Percentiles rank a stretch among this genome's conserved stretches.
phyloP scores from a whole-genome alignment of 257 asterid genomes.

The Asclepias syriaca region DNA sequence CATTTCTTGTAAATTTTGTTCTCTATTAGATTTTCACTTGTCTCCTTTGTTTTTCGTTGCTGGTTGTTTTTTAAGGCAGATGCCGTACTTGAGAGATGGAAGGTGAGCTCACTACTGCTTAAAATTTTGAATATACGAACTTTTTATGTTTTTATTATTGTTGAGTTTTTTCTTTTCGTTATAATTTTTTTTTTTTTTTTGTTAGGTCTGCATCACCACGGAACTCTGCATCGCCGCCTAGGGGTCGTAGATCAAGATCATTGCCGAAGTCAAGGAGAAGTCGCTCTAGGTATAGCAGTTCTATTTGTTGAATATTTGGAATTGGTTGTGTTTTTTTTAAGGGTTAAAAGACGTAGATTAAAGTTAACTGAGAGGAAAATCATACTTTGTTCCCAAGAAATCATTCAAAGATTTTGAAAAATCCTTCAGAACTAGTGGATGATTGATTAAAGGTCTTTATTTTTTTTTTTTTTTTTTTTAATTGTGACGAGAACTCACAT shows the following conservation, averaged over 20 bases:
- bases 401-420: not conserved
- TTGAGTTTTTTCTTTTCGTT: not conserved
- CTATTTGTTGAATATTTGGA: not conserved
- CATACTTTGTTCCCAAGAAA: not conserved
- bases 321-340: not conserved
- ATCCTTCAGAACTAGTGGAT: not conserved
- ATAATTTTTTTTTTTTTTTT: not conserved
- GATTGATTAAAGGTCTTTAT: not conserved
- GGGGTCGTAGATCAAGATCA: constrained; percentile 27
- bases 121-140: not conserved
- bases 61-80: constrained; percentile 10
- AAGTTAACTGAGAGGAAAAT: not conserved
- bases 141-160: not conserved
- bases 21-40: not conserved
- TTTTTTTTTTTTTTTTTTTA: not conserved
- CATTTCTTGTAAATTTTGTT: not conserved
- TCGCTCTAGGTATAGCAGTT: constrained; percentile 25
- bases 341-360: not conserved
- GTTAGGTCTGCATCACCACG: constrained; percentile 30
- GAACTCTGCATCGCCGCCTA: constrained; percentile 24
- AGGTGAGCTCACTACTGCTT: constrained; percentile 13
- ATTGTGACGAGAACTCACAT: not conserved
- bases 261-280: constrained; percentile 22
- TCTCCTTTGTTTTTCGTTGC: not conserved
- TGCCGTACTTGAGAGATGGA: constrained; percentile 21